Evolutionary conservation across 495 filamentous ascomycete species (phyloP).

Genomic region (Xylaria bambusicola): DNA sequence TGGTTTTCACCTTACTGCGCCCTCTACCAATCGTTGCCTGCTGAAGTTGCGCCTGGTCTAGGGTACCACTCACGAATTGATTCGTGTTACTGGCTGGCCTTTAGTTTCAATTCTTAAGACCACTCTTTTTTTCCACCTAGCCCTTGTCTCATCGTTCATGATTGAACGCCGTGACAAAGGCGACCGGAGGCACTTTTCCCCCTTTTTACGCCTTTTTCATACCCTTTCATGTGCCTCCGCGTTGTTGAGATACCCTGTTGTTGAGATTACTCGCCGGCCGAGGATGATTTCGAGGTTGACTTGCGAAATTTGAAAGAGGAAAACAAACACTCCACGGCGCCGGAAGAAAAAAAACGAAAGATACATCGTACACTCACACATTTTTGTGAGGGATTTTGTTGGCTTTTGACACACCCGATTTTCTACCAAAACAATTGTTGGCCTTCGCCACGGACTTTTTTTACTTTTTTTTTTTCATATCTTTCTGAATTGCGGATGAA

Average conservation of each 20-base stretch:
- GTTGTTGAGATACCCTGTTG: constrained; percentile 39
- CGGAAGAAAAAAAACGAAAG: constrained; percentile 13
- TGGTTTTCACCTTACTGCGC: constrained; percentile 23
- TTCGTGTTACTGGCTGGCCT: constrained; percentile 31
- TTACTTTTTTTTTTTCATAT: constrained; percentile 16
- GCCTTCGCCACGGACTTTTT: constrained; percentile 17
- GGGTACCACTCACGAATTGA: constrained; percentile 20
- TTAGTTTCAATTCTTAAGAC: constrained; percentile 29
- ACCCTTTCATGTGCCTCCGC: constrained; percentile 29
- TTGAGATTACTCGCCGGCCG: constrained; percentile 35
- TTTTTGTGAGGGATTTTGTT: constrained; percentile 13
- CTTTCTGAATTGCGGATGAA: constrained; percentile 20
- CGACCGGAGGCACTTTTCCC: constrained; percentile 31
- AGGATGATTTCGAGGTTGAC: constrained; percentile 29
- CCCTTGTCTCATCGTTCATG: constrained; percentile 29
- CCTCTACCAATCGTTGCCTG: constrained; percentile 15
- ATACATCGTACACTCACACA: constrained; percentile 11
- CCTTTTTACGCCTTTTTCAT: constrained; percentile 27
- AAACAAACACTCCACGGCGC: constrained; percentile 13
- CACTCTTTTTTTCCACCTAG: constrained; percentile 15
- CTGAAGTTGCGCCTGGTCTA: constrained; percentile 11
- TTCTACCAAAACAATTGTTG: constrained; percentile 19
- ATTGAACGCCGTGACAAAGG: constrained; percentile 26
- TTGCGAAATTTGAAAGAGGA: constrained; percentile 23
- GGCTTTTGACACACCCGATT: constrained; percentile 18